These are phyloP conservation scores for Plasmodium adleri DNA, from an alignment of 169 alveolate genomes.

Conservation along the genomic window DNA sequence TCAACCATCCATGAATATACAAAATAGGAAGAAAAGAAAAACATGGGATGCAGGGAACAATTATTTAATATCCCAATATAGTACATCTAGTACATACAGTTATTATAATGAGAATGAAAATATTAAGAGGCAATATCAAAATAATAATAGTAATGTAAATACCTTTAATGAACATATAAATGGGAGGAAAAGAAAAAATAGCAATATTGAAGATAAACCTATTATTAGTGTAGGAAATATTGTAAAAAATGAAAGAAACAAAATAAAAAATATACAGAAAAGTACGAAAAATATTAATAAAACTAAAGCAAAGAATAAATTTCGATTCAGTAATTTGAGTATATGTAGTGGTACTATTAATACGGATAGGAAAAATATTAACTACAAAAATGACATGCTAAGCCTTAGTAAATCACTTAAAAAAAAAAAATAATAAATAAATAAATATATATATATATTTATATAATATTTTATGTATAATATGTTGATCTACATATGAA, in stretches of 20 bases:
- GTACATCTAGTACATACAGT: not conserved
- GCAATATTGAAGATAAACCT: slow-evolving; percentile 15
- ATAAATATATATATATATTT: too few species aligned
- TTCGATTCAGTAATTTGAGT: slow-evolving; percentile 34
- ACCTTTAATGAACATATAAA: not conserved
- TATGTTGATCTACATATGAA: too few species aligned
- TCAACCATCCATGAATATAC: not conserved
- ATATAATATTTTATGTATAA: too few species aligned
- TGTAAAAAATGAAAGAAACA: slow-evolving; percentile 3
- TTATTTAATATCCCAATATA: not conserved
- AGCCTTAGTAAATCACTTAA: not conserved
- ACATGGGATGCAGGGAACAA: slow-evolving; percentile 28
- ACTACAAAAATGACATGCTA: slow-evolving; percentile 3
- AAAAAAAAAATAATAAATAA: too few species aligned
- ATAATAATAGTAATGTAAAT: not conserved
- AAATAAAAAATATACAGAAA: slow-evolving; percentile 4
- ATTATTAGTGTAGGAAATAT: slow-evolving; percentile 53
- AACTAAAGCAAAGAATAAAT: slow-evolving; percentile 16
- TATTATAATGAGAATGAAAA: not conserved
- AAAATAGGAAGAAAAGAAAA: slow-evolving; percentile 30
- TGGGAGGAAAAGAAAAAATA: not conserved
- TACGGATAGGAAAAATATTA: slow-evolving; percentile 1
- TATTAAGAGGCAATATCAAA: not conserved
- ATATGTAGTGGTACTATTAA: slow-evolving; percentile 19
- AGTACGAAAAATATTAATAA: slow-evolving; percentile 10